Conservation (phyloP, 495 filamentous ascomycete species). For the Pyronema domesticum region DNA sequence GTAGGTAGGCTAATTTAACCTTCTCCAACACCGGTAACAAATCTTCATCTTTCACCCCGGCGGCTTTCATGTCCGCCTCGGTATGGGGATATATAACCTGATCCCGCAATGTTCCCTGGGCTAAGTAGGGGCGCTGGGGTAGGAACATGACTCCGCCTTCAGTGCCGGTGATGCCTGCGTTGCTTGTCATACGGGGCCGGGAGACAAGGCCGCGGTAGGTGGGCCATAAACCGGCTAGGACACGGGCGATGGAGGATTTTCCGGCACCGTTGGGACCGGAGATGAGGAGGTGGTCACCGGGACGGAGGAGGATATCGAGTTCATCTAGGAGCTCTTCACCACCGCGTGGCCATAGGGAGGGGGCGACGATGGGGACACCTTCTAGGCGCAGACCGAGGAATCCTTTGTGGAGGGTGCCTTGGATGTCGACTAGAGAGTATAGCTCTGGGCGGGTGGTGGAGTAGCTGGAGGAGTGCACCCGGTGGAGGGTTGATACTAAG, state of each 20-base stretch:
- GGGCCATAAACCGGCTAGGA: slow-evolving; percentile 89
- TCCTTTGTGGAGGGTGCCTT: slow-evolving; percentile 81
- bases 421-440: slow-evolving; percentile 74
- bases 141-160: slow-evolving; percentile 91
- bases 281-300: slow-evolving; percentile 84
- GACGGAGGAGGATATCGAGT: slow-evolving; percentile 68
- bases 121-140: slow-evolving; percentile 83
- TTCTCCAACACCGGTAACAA: slow-evolving; percentile 62
- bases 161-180: neutral
- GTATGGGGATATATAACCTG: slow-evolving; percentile 97
- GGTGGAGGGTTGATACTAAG: slow-evolving; percentile 81
- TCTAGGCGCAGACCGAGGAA: slow-evolving; percentile 91
- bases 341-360: slow-evolving; percentile 61
- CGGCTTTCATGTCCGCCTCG: slow-evolving; percentile 80
- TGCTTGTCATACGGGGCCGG: slow-evolving; percentile 42
- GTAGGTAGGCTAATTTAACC: slow-evolving; percentile 72
- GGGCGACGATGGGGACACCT: slow-evolving; percentile 81
- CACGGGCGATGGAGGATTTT: slow-evolving; percentile 74
- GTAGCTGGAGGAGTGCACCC: slow-evolving; percentile 82
- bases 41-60: slow-evolving; percentile 52
- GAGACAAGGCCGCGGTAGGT: slow-evolving; percentile 83
- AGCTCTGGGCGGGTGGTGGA: slow-evolving; percentile 54
- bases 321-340: slow-evolving; percentile 83
- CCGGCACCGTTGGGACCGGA: slow-evolving; percentile 91
- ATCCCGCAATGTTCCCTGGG: slow-evolving; percentile 84